A percentile compares a stretch with the other conserved stretches of the same genome.
Conservation (phyloP, 2,329 filamentous ascomycete species). For the Daldinia sp. region DNA sequence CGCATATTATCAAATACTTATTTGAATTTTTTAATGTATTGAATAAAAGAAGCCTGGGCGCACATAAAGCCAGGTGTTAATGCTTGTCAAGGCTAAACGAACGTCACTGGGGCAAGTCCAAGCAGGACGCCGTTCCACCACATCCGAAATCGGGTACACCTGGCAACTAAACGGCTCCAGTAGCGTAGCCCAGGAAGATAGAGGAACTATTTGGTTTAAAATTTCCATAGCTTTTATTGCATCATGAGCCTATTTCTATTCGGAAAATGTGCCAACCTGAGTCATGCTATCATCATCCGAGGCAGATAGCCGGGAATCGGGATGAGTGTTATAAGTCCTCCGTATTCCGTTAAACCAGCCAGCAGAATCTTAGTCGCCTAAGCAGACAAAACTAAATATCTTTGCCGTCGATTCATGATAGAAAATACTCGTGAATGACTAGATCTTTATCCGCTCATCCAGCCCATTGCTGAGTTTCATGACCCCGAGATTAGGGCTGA, state of each 20-base stretch:
- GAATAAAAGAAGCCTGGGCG: slow-evolving; percentile 38
- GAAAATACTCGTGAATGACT: not conserved
- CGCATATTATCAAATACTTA: slow-evolving; percentile 8
- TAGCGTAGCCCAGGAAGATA: not conserved
- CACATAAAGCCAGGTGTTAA: slow-evolving; percentile 29
- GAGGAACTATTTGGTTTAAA: not conserved
- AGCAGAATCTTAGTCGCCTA: not conserved
- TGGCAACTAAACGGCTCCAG: slow-evolving; percentile 24
- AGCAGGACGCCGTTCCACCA: slow-evolving; percentile 32
- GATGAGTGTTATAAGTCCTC: not conserved
- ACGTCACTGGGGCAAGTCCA: slow-evolving; percentile 31
- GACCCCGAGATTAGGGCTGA: not conserved
- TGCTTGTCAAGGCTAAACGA: slow-evolving; percentile 30
- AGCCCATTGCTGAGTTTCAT: not conserved
- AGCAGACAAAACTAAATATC: not conserved
- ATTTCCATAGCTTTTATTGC: not conserved
- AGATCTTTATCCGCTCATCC: not conserved
- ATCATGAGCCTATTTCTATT: not conserved
- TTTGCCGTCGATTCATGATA: not conserved
- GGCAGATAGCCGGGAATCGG: not conserved
- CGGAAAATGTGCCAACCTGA: not conserved
- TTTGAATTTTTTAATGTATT: slow-evolving; percentile 42
- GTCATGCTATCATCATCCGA: not conserved
- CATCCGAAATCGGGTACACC: slow-evolving; percentile 22
- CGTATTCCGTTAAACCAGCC: not conserved